Base-by-base conservation (phyloP, 2,329 filamentous ascomycete species). In the Penicillium carneum region DNA sequence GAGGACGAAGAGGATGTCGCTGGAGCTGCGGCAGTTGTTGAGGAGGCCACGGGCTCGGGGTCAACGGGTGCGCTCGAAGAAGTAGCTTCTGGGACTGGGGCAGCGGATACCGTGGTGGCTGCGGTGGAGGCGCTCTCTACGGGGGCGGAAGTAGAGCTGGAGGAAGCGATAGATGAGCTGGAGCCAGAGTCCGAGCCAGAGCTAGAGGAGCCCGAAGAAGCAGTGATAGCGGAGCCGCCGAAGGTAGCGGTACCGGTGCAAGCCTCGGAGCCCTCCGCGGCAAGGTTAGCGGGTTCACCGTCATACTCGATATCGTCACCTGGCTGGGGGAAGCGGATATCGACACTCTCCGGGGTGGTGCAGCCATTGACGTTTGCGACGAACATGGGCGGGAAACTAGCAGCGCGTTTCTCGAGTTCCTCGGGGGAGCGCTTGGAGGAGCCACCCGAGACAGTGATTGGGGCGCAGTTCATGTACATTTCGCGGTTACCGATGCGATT, bases 381-480 rank as follows among this genome's bases (percentile, higher is more conserved):
- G 56, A 93, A 89, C 86, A 96, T 89, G 59, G 88, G 81, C 0
- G 92, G 92, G 12, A 96, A 88, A 0, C 79, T 75, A 41, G 86
- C 74, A 26, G 86, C 76, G 63, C 89, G 85, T 66, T 85, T 85
- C 1, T 81, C 76, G 58, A 86, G 23, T 56, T 69, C 59, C 3
- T 72, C 72, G 7, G 50, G 46, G 16, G 69, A 66, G 10, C 81
- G 74, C 72, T 87, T 85, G 55, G 77, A 74, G 1, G 80, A 77
- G 23, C 80, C 79, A 4, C 77, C 80, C 0, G 86, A 86, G 26
- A 98, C 83, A 0, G 83, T 84, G 49, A 96, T 77, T 0, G 91
- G 87, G 0, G 90, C 92, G 70, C 94, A 99, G 84, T 97, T 96
- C 93, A 97, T 96, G 84, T 98, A 97, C 84, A 97, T 92, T 75